Conservation (phyloP, 352 stramenopile genomes). For the Pilasporangium apinafurcum region DNA sequence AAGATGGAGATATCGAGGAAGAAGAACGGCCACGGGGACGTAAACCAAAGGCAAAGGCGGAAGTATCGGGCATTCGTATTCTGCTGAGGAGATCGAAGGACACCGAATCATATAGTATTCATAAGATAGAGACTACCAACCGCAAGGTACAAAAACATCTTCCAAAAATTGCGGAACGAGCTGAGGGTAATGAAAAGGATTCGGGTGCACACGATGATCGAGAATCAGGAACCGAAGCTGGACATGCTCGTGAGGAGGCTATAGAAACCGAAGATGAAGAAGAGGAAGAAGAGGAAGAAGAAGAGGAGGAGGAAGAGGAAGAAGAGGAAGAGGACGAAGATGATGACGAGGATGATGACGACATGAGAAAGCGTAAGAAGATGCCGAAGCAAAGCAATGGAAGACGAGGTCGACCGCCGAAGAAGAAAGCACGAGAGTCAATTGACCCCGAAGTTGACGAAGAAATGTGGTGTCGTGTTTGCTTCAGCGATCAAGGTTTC, state of each 20-base stretch:
- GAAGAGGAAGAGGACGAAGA: conserved; percentile 23
- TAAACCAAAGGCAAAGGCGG: conserved; percentile 16
- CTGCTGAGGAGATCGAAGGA: conserved; percentile 14
- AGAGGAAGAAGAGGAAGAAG: conserved; percentile 41
- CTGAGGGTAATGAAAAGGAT: conserved; percentile 33
- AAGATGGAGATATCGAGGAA: conserved; percentile 33
- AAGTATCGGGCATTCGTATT: conserved; percentile 33
- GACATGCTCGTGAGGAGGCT: conserved; percentile 14
- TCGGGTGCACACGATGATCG: conserved; percentile 26
- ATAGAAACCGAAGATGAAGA: conserved; percentile 33
- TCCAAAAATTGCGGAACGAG: conserved; percentile 12
- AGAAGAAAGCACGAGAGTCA: conserved; percentile 14
- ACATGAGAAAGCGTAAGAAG: conserved; percentile 20
- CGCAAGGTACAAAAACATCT: conserved; percentile 40
- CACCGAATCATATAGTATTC: conserved; percentile 18
- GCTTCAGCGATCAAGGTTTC: conserved; percentile 84
- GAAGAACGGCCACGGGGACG: conserved; percentile 32
- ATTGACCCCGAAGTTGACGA: conserved; percentile 63
- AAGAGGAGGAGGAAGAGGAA: conserved; percentile 35
- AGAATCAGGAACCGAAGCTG: conserved; percentile 17
- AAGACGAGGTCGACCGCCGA: conserved; percentile 5
- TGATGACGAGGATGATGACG: conserved; percentile 18
- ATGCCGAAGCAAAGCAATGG: no score
- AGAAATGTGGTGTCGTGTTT: conserved; percentile 88
- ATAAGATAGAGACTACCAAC: conserved; percentile 32